Base-by-base conservation (phyloP, 2,329 filamentous ascomycete species). In the Aspergillus fijiensis region DNA sequence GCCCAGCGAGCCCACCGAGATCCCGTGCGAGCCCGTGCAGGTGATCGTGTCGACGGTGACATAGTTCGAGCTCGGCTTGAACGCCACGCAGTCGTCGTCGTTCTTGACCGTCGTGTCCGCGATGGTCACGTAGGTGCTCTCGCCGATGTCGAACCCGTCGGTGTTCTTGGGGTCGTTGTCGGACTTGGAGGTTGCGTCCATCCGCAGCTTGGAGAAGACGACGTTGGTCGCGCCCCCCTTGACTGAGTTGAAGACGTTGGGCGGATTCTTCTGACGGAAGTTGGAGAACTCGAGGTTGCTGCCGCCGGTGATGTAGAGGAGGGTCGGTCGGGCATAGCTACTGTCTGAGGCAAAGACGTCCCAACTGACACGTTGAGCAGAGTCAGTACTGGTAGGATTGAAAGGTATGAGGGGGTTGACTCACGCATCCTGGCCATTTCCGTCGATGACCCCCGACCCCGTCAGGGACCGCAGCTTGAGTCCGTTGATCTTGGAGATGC, bases 1-100 rank as follows among this genome's bases (percentile, higher is more conserved):
- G 0, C 80, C 81, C 5, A 82, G 68, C 2, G 77, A 80, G 4
- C 81, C 81, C 5, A 83, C 79, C 1, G 77, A 81, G 9, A 83
- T 65, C 7, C 81, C 80, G 51, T 81, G 81, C 9, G 77, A 79
- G 16, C 80, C 79, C 3, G 70, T 77, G 67, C 81, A 83, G 42
- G 74, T 76, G 25, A 82, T 72, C 4, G 70, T 70, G 16, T 72
- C 67, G 5, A 81, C 76, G 2, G 73, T 76, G 25, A 79, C 70
- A 49, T 78, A 76, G 56, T 74, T 69, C 1, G 73, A 69, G 10
- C 77, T 76, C 0, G 75, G 74, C 61, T 81, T 82, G 65, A 78
- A 78, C 4, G 78, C 78, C 1, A 80, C 72, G 59, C 80, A 82
- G 67, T 80, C 79, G 55, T 80, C 77, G 57, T 79, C 72, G 60